Evolutionary conservation across 441 rosid genomes (phyloP).

Genomic region (Erodium chrysanthum): DNA sequence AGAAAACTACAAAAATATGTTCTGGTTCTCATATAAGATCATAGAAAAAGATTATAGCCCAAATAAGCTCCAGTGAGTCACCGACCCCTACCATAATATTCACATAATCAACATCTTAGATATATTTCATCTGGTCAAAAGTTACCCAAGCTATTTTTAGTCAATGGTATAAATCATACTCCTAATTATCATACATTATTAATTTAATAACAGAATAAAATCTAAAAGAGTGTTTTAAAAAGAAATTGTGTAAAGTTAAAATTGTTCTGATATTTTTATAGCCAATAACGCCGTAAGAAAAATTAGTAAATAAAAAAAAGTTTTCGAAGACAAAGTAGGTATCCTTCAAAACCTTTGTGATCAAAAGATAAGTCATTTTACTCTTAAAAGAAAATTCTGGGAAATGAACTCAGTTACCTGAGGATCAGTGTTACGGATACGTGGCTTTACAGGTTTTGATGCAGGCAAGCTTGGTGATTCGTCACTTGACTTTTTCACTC

Average conservation of each 20-base stretch:
- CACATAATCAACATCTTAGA: too few relatives aligned
- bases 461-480: constrained; percentile 22
- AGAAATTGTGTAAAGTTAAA: too few relatives aligned
- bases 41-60: not conserved
- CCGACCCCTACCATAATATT: too few relatives aligned
- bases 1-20: not conserved
- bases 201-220: not conserved
- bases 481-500: constrained; percentile 27
- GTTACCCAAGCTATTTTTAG: too few relatives aligned
- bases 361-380: not conserved
- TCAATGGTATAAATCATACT: not conserved
- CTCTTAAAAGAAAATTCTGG: not conserved
- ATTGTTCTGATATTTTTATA: too few relatives aligned
- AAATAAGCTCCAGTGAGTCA: not conserved
- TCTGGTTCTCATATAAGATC: not conserved
- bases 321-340: not conserved
- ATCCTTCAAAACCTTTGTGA: not conserved
- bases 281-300: not conserved
- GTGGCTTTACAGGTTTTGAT: constrained; percentile 20
- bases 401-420: constrained; percentile 33
- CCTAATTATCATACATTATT: not conserved
- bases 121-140: too few relatives aligned
- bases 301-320: not conserved
- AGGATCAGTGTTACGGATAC: constrained; percentile 15
- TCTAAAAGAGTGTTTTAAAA: not conserved